These are phyloP conservation scores for Ganoderma sinense DNA, from an alignment of 1,284 basidiomycete genomes.

Conservation along the genomic window DNA sequence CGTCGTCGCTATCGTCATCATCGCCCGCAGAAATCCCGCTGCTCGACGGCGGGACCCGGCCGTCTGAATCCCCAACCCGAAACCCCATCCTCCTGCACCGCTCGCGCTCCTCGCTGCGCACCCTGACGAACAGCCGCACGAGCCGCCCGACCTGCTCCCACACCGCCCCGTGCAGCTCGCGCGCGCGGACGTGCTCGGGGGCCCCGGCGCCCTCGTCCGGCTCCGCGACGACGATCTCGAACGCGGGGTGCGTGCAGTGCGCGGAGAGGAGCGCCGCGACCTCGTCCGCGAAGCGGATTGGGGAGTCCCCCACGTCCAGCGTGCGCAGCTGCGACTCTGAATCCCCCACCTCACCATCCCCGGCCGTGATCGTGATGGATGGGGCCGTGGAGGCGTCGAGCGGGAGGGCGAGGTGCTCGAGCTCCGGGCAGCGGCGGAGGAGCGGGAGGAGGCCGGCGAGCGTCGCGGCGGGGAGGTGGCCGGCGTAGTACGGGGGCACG, in stretches of 20 bases:
- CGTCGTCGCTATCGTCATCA: background rate
- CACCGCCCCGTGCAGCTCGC: slow-evolving; percentile 19
- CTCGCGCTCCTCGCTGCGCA: slow-evolving; percentile 22
- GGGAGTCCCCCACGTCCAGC: slow-evolving; percentile 30
- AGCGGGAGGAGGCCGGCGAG: slow-evolving; percentile 28
- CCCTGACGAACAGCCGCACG: slow-evolving; percentile 22
- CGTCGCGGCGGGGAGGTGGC: slow-evolving; percentile 24
- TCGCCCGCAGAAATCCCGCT: background rate
- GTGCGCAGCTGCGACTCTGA: slow-evolving; percentile 18
- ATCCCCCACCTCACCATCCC: background rate
- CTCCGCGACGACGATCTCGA: slow-evolving; percentile 24
- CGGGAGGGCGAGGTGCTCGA: slow-evolving; percentile 25
- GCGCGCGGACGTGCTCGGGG: slow-evolving; percentile 20
- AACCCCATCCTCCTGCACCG: background rate
- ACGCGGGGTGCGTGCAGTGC: slow-evolving; percentile 25
- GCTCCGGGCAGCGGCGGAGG: slow-evolving; percentile 24
- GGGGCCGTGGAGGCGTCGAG: slow-evolving; percentile 18
- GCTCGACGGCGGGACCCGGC: background rate
- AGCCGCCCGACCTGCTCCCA: slow-evolving; percentile 27
- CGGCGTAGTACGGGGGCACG: slow-evolving; percentile 28
- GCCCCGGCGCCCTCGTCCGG: slow-evolving; percentile 20
- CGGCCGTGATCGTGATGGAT: too few species aligned
- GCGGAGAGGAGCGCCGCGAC: slow-evolving; percentile 30
- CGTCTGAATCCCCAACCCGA: too few species aligned
- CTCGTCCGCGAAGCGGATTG: slow-evolving; percentile 23